Conservation (phyloP, 164 flowering plant species). For the Tetracentron sinense region DNA sequence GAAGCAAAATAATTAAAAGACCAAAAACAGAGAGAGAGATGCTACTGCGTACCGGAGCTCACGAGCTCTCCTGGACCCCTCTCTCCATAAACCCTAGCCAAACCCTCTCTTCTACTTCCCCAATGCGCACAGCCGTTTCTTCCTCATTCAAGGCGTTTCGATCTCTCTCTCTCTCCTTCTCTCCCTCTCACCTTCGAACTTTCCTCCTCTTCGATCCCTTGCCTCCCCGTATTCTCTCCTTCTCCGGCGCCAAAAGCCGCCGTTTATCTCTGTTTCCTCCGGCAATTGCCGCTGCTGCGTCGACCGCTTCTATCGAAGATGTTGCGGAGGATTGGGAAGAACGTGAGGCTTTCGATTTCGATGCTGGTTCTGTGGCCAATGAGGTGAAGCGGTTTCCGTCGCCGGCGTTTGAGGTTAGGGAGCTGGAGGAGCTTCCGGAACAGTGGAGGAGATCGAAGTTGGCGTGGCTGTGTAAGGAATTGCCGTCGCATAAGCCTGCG, state of each 20-base stretch:
- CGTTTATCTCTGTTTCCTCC: not conserved
- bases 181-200: no score
- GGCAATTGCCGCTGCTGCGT: not conserved
- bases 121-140: slow-evolving; percentile 20
- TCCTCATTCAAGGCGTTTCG: slow-evolving; percentile 20
- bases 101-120: not conserved
- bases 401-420: slow-evolving; percentile 54
- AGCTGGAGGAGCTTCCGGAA: slow-evolving; percentile 80
- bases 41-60: no score
- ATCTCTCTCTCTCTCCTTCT: slow-evolving; percentile 22
- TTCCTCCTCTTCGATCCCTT: slow-evolving; percentile 1
- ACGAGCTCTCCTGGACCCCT: no score
- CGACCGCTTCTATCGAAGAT: slow-evolving; percentile 35
- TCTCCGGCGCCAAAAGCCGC: not conserved
- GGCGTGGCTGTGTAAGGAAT: slow-evolving; percentile 90
- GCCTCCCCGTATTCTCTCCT: not conserved
- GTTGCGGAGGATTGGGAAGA: slow-evolving; percentile 16
- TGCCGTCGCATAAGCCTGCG: slow-evolving; percentile 62
- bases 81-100: slow-evolving; percentile 2
- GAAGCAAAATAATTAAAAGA: no score
- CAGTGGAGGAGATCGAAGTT: slow-evolving; percentile 79
- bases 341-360: slow-evolving; percentile 30
- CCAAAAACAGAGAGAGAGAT: no score
- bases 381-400: slow-evolving; percentile 38
- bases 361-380: slow-evolving; percentile 12